phyloP scores from a whole-genome alignment of 257 asterid species.

The Capsicum pubescens region DNA sequence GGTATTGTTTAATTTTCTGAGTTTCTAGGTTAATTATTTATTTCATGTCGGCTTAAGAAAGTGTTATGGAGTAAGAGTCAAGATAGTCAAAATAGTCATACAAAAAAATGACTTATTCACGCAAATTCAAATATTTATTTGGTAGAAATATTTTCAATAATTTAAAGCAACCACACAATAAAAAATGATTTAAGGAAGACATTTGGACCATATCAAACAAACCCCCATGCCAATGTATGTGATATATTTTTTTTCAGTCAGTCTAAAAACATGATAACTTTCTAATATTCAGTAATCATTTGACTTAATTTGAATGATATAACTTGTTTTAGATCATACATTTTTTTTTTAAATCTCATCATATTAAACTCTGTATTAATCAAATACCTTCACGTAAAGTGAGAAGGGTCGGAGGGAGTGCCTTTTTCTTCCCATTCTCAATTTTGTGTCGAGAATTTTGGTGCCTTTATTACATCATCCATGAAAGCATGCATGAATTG shows the following conservation, averaged over 20 bases:
- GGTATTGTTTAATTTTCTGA: not conserved
- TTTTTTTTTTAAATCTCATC: not conserved
- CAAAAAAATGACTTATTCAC: not conserved
- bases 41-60: not conserved
- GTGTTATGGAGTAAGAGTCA: not conserved
- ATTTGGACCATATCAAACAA: constrained; percentile 22
- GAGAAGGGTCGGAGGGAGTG: not conserved
- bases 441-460: not conserved
- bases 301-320: not conserved
- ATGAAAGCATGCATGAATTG: not conserved
- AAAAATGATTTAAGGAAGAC: not conserved
- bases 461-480: constrained; percentile 11
- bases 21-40: not conserved
- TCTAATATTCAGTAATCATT: not conserved
- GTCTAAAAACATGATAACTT: not conserved
- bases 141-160: not conserved
- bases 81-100: not conserved
- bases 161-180: not conserved
- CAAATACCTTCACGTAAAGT: not conserved
- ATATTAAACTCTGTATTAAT: not conserved
- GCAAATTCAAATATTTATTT: not conserved
- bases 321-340: not conserved
- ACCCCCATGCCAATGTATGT: not conserved
- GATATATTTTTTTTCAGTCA: not conserved
- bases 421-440: not conserved